These are phyloP conservation scores for Prototheca cutis DNA, from an alignment of 163 green algal species.

Conservation along the genomic window DNA sequence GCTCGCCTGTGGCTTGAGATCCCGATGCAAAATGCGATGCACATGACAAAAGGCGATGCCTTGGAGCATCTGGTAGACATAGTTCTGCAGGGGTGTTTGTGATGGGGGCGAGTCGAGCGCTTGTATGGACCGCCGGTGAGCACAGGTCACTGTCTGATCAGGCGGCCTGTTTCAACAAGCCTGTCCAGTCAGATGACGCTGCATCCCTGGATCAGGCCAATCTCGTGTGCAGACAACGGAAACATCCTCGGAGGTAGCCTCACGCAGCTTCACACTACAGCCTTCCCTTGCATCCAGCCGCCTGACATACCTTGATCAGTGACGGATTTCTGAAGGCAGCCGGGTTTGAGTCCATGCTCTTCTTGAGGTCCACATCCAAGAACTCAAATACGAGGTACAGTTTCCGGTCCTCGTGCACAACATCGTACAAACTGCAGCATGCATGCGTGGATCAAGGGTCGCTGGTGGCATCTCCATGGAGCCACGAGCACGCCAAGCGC, in stretches of 20 bases:
- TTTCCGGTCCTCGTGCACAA: conserved; percentile 32
- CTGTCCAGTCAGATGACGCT: too few relatives aligned
- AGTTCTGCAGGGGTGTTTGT: conserved; percentile 53
- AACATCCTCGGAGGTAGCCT: too few relatives aligned
- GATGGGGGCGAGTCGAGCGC: too few relatives aligned
- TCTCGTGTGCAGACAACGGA: too few relatives aligned
- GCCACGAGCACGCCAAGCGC: not conserved
- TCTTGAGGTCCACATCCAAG: conserved; percentile 95
- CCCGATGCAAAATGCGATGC: conserved; percentile 79
- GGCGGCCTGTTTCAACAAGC: too few relatives aligned
- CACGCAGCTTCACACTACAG: too few relatives aligned
- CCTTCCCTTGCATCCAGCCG: too few relatives aligned
- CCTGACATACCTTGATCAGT: conserved; percentile 64
- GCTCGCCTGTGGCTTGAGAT: conserved; percentile 80
- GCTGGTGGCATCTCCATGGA: not conserved
- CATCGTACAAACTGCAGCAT: conserved; percentile 20
- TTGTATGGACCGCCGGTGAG: too few relatives aligned
- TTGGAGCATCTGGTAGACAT: conserved; percentile 86
- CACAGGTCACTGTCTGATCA: too few relatives aligned
- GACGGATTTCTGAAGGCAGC: conserved; percentile 38
- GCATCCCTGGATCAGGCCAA: too few relatives aligned
- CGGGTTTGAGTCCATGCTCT: conserved; percentile 77
- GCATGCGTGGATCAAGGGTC: not conserved
- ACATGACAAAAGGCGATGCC: conserved; percentile 91
- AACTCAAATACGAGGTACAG: conserved; percentile 98